A percentile compares a stretch with the other conserved stretches of the same genome.
Conservation (phyloP, 768 basidiomycete species). For the Serendipita sp. region DNA sequence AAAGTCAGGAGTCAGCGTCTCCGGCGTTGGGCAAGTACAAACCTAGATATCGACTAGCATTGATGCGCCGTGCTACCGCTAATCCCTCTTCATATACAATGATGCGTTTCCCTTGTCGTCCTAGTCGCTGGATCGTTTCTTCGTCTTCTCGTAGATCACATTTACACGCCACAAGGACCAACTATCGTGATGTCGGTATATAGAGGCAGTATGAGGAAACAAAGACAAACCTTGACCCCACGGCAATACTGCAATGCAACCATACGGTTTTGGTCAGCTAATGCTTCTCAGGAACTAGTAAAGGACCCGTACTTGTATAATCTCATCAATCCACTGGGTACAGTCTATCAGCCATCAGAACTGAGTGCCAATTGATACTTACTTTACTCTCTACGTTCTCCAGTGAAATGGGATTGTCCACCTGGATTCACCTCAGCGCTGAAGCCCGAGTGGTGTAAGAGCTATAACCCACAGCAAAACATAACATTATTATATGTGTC, state of each 20-base stretch:
- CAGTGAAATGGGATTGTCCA: constrained; percentile 86
- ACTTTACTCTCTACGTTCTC: constrained; percentile 95
- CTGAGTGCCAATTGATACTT: neutral
- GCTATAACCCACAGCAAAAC: constrained; percentile 59
- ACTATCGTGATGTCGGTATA: constrained; percentile 23
- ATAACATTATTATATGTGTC: constrained; percentile 90
- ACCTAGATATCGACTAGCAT: constrained; percentile 87
- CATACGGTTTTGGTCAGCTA: neutral
- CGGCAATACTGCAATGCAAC: constrained; percentile 61
- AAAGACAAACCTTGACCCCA: constrained; percentile 62
- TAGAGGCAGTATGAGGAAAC: neutral
- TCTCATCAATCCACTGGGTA: constrained; percentile 79
- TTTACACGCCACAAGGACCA: constrained; percentile 85
- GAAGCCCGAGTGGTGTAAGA: neutral
- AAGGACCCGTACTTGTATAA: constrained; percentile 20
- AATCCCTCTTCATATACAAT: constrained; percentile 90
- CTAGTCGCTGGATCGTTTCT: constrained; percentile 51
- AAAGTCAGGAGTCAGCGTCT: neutral
- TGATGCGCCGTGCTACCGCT: constrained; percentile 74
- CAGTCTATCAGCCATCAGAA: constrained; percentile 1
- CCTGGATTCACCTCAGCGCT: constrained; percentile 25
- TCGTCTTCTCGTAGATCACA: constrained; percentile 87
- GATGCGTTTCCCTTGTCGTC: constrained; percentile 48
- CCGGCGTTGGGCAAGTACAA: constrained; percentile 14
- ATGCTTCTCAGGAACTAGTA: neutral